Evolutionary conservation across 108 stramenopile genomes (phyloP), one percentile per base, ranked within the genome.

Genomic region (Cyclostephanos tholiformis): DNA sequence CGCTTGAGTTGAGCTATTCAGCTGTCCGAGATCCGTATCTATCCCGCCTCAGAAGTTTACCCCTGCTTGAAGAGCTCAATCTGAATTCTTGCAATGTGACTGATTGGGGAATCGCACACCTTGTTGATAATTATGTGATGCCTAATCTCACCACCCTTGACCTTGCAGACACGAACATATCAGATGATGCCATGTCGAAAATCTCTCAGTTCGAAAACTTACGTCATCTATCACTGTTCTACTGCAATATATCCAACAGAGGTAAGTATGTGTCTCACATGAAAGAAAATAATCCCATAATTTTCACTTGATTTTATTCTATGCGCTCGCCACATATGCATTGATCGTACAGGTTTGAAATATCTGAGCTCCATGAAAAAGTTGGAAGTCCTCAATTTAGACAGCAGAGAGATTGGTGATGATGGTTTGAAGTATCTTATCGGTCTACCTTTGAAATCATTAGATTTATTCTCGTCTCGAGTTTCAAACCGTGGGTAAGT

Each of bases 391-490:
- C 63, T 95, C 32, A 95, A 92, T 72, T 65, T 95, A 35, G 94
- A 95, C 63, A 86, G 86, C 63, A 77, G 94, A 25, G 91, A 91
- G 8, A 91, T 95, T 39, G 77, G 80, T n/a, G 91, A 95, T 66
- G 81, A 80, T 32, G 91, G 94, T 35, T 51, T 95, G 57, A 72
- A 57, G 11, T 79, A 86, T 79, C 60, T 95, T 38, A 69, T 68
- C 20, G 49, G 53, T 43, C 65, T 94, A 29, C 72, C 67, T n/a
- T 76, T 95, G 44, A 85, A 85, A 52, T 85, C 86, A 25, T 51
- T 95, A 41, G 94, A 95, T 67, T 71, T 95, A 14, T 95, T 95
- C 66, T 91, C 91, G 0, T 90, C 89, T 16, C 74, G 90, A 14
- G 84, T 95, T 66, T 89, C 90, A 11, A 91, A 95, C 64, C 44